Evolutionary conservation across 345 rosid genomes (phyloP).

Genomic region (Salix udensis): DNA sequence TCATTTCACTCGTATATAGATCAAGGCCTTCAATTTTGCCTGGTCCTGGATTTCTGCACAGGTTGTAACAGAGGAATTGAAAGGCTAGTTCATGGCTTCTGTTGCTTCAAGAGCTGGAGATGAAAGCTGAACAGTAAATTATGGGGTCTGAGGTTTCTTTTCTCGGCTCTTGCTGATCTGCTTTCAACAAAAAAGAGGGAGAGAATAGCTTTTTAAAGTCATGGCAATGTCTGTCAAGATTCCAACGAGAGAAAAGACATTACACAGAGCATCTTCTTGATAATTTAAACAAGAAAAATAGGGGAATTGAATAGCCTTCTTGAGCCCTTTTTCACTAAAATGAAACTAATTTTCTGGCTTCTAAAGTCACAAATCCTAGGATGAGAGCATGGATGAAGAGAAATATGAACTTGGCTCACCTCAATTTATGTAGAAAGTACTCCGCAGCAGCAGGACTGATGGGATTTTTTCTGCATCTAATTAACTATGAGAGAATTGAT

Average conservation of each 20-base stretch:
- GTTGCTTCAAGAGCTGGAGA: not conserved
- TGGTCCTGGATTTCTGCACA: not conserved
- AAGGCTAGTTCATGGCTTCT: slow-evolving; percentile 5
- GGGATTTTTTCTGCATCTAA: not conserved
- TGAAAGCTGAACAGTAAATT: not conserved
- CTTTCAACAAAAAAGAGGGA: slow-evolving; percentile 12
- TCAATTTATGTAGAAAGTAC: not conserved
- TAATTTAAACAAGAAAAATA: not conserved
- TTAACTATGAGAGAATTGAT: not conserved
- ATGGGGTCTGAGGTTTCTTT: slow-evolving; percentile 8
- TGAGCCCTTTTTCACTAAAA: too few relatives aligned
- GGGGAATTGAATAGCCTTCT: not conserved
- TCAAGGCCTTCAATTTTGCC: slow-evolving; percentile 4
- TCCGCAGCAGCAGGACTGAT: not conserved
- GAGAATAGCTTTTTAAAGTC: not conserved
- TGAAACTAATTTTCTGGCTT: not conserved
- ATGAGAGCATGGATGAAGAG: not conserved
- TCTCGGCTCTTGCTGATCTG: slow-evolving; percentile 21
- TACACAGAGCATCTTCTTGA: slow-evolving; percentile 20
- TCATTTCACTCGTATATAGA: slow-evolving; percentile 24
- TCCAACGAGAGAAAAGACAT: slow-evolving; percentile 23
- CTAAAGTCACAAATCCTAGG: not conserved
- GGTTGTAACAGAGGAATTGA: not conserved
- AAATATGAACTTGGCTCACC: not conserved
- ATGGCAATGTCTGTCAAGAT: slow-evolving; percentile 24